These are phyloP conservation scores for Lasiodiplodia gonubiensis DNA, from an alignment of 2,329 filamentous ascomycete species.

Conservation along the genomic window DNA sequence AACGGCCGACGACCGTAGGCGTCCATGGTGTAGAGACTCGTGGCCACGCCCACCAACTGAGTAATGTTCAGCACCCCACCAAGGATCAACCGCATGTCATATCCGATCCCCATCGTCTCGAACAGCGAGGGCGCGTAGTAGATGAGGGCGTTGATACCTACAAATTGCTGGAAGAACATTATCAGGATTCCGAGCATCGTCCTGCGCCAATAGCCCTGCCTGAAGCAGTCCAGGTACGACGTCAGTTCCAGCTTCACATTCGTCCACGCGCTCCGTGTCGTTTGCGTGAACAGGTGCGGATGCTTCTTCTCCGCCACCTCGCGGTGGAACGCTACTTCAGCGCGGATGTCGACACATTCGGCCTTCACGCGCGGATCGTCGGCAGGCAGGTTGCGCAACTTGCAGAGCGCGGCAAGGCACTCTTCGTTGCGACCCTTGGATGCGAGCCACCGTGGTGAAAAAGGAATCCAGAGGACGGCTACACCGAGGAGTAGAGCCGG, in stretches of 20 bases:
- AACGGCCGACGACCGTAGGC: constrained; percentile 49
- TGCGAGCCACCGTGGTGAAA: constrained; percentile 62
- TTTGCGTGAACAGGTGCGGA: constrained; percentile 38
- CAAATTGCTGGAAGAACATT: constrained; percentile 54
- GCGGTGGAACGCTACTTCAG: constrained; percentile 60
- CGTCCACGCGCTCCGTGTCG: constrained; percentile 32
- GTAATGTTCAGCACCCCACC: constrained; percentile 49
- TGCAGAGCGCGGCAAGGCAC: constrained; percentile 46
- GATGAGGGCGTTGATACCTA: constrained; percentile 54
- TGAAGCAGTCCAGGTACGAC: constrained; percentile 57
- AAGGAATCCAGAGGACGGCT: constrained; percentile 57
- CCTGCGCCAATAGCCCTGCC: constrained; percentile 51
- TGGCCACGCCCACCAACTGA: constrained; percentile 49
- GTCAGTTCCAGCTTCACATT: constrained; percentile 52
- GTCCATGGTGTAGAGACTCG: constrained; percentile 52
- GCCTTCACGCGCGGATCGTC: constrained; percentile 57
- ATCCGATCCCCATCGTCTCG: constrained; percentile 44
- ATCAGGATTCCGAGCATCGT: constrained; percentile 49
- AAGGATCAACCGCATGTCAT: constrained; percentile 47
- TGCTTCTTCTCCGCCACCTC: constrained; percentile 49
- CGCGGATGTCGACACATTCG: constrained; percentile 60
- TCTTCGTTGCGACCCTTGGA: constrained; percentile 56
- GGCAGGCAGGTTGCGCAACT: constrained; percentile 56
- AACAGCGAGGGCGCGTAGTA: constrained; percentile 57
- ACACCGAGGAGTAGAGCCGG: constrained; percentile 47